Evolutionary conservation across 2,329 filamentous ascomycete genomes (phyloP).

Genomic region (Alternaria gaisen): DNA sequence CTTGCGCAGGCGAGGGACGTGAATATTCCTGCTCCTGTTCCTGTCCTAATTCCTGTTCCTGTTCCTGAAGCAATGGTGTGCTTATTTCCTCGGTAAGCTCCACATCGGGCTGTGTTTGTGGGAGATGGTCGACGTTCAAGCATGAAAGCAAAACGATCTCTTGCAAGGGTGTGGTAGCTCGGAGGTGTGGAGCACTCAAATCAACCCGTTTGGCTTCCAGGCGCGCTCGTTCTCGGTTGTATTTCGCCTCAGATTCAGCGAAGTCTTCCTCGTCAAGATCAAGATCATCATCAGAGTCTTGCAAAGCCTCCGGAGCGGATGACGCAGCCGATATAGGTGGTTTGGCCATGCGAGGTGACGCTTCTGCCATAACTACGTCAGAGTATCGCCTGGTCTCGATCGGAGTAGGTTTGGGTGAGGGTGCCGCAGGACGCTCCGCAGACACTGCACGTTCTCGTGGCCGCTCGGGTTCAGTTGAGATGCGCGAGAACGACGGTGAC

Average conservation of each 20-base stretch:
- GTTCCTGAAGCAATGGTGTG: conserved; percentile 27
- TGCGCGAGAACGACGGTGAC: conserved; percentile 29
- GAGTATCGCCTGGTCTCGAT: conserved; percentile 46
- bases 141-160: conserved; percentile 54
- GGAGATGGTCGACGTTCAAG: conserved; percentile 47
- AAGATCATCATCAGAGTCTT: conserved; percentile 58
- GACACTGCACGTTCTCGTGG: conserved; percentile 34
- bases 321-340: conserved; percentile 42
- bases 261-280: conserved; percentile 58
- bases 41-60: not conserved
- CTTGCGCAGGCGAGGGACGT: conserved; percentile 8
- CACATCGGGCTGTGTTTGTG: conserved; percentile 22
- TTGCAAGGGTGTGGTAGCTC: conserved; percentile 55
- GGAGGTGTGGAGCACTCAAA: conserved; percentile 52
- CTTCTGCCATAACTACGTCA: conserved; percentile 48
- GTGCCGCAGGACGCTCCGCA: conserved; percentile 29
- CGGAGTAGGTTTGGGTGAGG: conserved; percentile 37
- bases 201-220: conserved; percentile 56
- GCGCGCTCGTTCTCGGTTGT: conserved; percentile 55
- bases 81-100: conserved; percentile 29
- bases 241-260: conserved; percentile 57
- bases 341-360: conserved; percentile 38
- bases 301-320: conserved; percentile 43
- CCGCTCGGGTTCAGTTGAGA: conserved; percentile 25
- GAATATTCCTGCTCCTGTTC: conserved; percentile 13